Evolutionary conservation across 768 basidiomycete genomes (phyloP).

Genomic region (Nevesoporus exiguus): DNA sequence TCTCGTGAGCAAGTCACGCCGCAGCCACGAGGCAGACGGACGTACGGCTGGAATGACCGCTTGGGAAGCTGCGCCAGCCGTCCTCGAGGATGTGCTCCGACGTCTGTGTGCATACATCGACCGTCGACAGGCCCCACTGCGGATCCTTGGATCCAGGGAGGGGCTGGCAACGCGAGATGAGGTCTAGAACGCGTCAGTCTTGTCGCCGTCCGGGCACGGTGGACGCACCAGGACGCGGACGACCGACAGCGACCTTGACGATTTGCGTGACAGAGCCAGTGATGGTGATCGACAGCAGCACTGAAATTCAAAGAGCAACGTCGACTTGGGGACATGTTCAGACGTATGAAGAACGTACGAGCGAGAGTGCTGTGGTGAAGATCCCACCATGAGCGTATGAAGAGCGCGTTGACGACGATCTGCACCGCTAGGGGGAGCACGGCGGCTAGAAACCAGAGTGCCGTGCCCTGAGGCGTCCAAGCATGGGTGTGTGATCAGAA

Average conservation of each 20-base stretch:
- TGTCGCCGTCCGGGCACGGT: neutral
- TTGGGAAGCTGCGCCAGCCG: constrained; percentile 90
- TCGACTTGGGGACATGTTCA: neutral
- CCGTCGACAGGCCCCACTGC: constrained; percentile 64
- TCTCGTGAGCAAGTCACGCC: neutral
- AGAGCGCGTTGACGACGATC: constrained; percentile 61
- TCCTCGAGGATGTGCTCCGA: constrained; percentile 56
- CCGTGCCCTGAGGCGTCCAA: constrained; percentile 27
- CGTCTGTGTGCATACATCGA: constrained; percentile 74
- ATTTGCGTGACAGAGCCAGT: constrained; percentile 80
- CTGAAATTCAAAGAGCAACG: constrained; percentile 30
- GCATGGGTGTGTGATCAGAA: neutral
- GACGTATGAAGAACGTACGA: constrained; percentile 10
- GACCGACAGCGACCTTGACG: constrained; percentile 80
- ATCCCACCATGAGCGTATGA: constrained; percentile 84
- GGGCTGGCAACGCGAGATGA: constrained; percentile 56
- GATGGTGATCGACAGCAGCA: constrained; percentile 67
- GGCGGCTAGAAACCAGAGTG: constrained; percentile 40
- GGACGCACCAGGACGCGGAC: constrained; percentile 74
- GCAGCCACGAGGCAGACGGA: constrained; percentile 1
- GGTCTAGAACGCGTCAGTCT: constrained; percentile 9
- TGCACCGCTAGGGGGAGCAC: constrained; percentile 68
- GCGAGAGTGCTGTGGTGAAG: constrained; percentile 61
- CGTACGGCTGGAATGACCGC: constrained; percentile 85
- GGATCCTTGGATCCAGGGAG: constrained; percentile 59